phyloP scores from a whole-genome alignment of 305 asterid genomes.

The Rubia occidens region DNA sequence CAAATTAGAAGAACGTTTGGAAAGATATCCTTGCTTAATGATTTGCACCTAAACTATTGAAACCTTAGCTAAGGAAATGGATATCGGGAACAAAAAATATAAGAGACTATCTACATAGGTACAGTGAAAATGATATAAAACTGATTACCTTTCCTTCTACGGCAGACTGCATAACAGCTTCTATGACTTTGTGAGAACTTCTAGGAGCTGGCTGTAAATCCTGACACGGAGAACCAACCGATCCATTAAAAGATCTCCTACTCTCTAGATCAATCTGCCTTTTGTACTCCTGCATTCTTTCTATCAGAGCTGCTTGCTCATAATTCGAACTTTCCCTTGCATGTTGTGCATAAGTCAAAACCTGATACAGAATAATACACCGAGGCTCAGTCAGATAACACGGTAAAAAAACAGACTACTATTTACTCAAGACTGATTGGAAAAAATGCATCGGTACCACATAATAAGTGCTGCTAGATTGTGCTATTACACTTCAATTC shows the following conservation, averaged over 20 bases:
- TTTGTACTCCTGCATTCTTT: slow-evolving; percentile 97
- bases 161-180: slow-evolving; percentile 98
- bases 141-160: slow-evolving; percentile 82
- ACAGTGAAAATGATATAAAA: slow-evolving; percentile 10
- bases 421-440: background rate
- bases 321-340: slow-evolving; percentile 96
- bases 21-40: slow-evolving; percentile 96
- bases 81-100: slow-evolving; percentile 4
- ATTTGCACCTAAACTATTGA: slow-evolving; percentile 97
- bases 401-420: background rate
- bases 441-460: background rate
- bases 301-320: slow-evolving; percentile 97
- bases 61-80: slow-evolving; percentile 33
- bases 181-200: slow-evolving; percentile 98
- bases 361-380: slow-evolving; percentile 33
- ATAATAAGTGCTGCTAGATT: background rate
- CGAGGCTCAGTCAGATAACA: background rate
- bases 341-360: slow-evolving; percentile 91
- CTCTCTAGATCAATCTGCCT: slow-evolving; percentile 91
- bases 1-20: slow-evolving; percentile 88
- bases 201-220: slow-evolving; percentile 77
- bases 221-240: slow-evolving; percentile 85
- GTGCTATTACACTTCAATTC: background rate
- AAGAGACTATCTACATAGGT: background rate
- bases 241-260: slow-evolving; percentile 77